phyloP scores from a whole-genome alignment of 805 yeast species.

The Lachancea sp. region DNA sequence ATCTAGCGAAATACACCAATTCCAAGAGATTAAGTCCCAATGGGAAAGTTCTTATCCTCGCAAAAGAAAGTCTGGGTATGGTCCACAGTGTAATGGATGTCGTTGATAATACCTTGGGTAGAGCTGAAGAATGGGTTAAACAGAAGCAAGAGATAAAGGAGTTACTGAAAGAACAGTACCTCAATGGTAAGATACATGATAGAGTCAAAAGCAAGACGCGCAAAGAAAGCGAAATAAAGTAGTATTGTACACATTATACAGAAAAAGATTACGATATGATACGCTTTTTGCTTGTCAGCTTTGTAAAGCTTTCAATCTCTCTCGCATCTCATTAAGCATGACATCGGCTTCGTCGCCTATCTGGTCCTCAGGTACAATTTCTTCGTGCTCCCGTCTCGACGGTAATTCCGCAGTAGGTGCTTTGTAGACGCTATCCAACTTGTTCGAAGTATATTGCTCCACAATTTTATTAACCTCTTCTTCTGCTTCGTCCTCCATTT shows the following conservation, averaged over 20 bases:
- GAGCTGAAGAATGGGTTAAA: constrained; percentile 80
- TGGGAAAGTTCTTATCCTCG: constrained; percentile 70
- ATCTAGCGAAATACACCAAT: constrained; percentile 7
- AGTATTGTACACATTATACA: constrained; percentile 1
- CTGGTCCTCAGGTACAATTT: constrained; percentile 38
- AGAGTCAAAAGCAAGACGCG: constrained; percentile 25
- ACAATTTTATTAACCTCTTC: constrained; percentile 60
- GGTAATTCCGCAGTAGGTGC: constrained; percentile 32
- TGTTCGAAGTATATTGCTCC: constrained; percentile 39
- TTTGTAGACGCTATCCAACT: constrained; percentile 34
- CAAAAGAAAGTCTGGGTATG: constrained; percentile 86
- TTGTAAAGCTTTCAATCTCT: constrained; percentile 79
- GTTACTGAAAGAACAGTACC: constrained; percentile 22
- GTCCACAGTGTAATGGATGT: constrained; percentile 74
- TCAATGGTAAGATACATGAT: constrained; percentile 16
- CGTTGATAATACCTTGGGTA: constrained; percentile 75
- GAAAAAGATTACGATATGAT: background rate
- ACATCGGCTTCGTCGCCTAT: constrained; percentile 63
- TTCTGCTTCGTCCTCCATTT: constrained; percentile 57
- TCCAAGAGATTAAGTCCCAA: constrained; percentile 38
- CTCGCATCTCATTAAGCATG: constrained; percentile 79
- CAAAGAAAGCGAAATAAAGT: constrained; percentile 20
- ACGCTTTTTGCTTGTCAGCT: constrained; percentile 36
- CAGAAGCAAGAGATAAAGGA: constrained; percentile 38
- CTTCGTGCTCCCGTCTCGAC: constrained; percentile 26